phyloP scores from a whole-genome alignment of 2,329 filamentous ascomycete species.

The Claviceps africana region DNA sequence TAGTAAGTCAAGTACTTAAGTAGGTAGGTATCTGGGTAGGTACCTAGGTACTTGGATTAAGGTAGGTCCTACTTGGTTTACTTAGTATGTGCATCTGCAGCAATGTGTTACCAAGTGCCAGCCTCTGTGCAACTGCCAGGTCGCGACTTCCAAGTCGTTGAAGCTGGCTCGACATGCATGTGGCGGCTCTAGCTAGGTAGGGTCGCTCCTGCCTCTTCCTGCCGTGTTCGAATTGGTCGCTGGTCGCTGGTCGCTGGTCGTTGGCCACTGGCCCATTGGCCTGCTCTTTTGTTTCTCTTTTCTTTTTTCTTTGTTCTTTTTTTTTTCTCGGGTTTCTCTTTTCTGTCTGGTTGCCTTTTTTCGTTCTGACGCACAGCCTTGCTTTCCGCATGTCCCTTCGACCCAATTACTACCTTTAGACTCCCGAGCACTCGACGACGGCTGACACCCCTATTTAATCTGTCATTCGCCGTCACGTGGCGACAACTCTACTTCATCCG shows the following conservation, averaged over 20 bases:
- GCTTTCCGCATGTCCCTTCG: neutral
- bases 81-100: neutral
- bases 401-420: neutral
- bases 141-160: neutral
- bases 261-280: neutral
- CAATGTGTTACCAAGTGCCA: neutral
- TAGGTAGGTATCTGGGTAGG: too few species aligned
- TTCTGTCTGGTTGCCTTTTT: neutral
- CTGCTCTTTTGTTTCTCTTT: neutral
- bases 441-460: neutral
- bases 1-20: too few species aligned
- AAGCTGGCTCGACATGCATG: neutral
- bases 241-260: neutral
- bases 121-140: neutral
- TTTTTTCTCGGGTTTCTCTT: neutral
- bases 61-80: too few species aligned
- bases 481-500: neutral
- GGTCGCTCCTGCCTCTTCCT: neutral
- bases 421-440: neutral
- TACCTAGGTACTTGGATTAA: too few species aligned
- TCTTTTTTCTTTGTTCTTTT: neutral
- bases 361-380: neutral
- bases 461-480: neutral
- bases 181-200: neutral
- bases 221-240: neutral